phyloP scores from a whole-genome alignment of 208 protist genomes.

The Crithidia fasciculata region DNA sequence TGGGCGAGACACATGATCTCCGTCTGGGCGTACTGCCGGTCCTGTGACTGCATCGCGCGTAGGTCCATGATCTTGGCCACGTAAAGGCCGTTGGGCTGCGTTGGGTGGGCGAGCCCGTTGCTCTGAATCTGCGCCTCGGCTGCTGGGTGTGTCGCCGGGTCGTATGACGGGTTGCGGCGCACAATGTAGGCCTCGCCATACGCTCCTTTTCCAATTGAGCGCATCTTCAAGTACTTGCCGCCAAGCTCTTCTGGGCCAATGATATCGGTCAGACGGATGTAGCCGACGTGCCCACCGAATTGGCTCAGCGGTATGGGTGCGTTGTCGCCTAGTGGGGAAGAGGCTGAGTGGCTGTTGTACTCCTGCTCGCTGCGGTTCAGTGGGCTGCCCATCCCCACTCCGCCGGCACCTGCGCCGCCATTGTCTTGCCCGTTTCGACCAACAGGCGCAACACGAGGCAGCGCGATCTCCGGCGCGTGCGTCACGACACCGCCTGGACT shows the following conservation, averaged over 20 bases:
- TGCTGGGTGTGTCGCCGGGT: constrained; percentile 24
- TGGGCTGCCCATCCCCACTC: neutral
- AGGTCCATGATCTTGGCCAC: constrained; percentile 90
- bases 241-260: constrained; percentile 23
- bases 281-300: constrained; percentile 17
- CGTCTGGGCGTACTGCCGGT: constrained; percentile 75
- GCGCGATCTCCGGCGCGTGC: constrained; percentile 3
- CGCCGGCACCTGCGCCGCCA: too few species aligned
- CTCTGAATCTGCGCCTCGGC: constrained; percentile 38
- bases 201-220: constrained; percentile 87
- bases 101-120: constrained; percentile 42
- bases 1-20: constrained; percentile 91
- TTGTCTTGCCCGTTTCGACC: neutral
- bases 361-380: neutral
- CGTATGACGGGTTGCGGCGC: constrained; percentile 62
- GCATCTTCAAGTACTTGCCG: constrained; percentile 70
- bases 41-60: constrained; percentile 58
- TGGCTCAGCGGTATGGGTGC: constrained; percentile 23
- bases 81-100: constrained; percentile 48
- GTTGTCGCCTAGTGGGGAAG: constrained; percentile 8
- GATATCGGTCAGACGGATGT: constrained; percentile 40
- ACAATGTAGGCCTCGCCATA: constrained; percentile 92
- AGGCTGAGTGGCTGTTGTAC: neutral
- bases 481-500: neutral
- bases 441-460: neutral